These are phyloP conservation scores for Boletus semigastroideus DNA, from an alignment of 1,284 basidiomycete species.

Conservation along the genomic window DNA sequence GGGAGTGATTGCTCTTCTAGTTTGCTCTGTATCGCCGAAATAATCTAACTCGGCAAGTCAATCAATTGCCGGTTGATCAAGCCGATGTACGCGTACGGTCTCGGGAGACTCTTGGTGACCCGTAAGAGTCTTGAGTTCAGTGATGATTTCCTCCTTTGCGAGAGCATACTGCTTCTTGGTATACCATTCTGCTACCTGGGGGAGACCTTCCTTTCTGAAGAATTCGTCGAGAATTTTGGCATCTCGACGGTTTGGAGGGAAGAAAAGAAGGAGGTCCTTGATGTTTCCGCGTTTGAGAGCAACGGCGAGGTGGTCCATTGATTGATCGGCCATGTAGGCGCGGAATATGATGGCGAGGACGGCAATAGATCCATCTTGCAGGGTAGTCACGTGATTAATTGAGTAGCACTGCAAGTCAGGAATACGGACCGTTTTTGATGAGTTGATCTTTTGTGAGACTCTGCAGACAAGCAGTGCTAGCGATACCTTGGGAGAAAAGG, in stretches of 20 bases:
- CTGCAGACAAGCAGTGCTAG: conserved; percentile 73
- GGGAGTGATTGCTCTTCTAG: conserved; percentile 72
- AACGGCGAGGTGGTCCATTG: conserved; percentile 82
- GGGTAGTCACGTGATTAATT: conserved; percentile 10
- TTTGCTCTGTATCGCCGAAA: conserved; percentile 67
- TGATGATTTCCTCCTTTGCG: conserved; percentile 67
- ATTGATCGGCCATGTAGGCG: conserved; percentile 75
- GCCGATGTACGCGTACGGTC: conserved; percentile 45
- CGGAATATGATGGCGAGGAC: conserved; percentile 82
- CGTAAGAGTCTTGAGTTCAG: conserved; percentile 58
- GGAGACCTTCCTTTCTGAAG: conserved; percentile 78
- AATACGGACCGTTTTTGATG: conserved; percentile 79
- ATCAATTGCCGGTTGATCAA: conserved; percentile 13
- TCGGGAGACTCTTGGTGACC: conserved; percentile 63
- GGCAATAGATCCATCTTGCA: conserved; percentile 69
- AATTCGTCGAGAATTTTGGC: conserved; percentile 76
- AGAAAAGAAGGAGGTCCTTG: conserved; percentile 85
- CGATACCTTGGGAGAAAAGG: conserved; percentile 80
- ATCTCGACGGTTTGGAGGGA: conserved; percentile 80
- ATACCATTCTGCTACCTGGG: conserved; percentile 88
- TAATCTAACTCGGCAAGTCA: conserved; percentile 51
- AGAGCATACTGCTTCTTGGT: conserved; percentile 81
- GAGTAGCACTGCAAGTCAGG: not conserved
- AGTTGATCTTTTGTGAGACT: conserved; percentile 92
- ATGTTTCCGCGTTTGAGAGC: conserved; percentile 81